Conservation (phyloP, 2,329 filamentous ascomycete species). For the Paramyrothecium roridum region DNA sequence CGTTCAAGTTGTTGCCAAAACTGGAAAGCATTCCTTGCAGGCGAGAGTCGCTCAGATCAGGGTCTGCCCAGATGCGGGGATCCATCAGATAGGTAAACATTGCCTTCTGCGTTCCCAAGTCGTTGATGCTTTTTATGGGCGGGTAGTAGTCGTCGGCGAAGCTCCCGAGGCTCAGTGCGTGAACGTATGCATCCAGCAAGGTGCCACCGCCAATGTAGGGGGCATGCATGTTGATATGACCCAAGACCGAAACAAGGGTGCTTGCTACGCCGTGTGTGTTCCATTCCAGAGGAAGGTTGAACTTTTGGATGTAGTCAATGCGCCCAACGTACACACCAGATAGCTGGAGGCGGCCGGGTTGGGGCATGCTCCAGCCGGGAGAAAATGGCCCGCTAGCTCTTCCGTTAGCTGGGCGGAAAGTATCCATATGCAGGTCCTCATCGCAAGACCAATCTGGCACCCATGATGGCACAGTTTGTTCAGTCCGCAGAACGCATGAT, state of each 20-base stretch:
- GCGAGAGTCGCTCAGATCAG: not conserved
- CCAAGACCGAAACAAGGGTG: not conserved
- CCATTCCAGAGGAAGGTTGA: not conserved
- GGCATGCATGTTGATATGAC: not conserved
- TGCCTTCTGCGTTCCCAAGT: not conserved
- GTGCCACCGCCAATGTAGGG: not conserved
- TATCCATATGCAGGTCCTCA: not conserved
- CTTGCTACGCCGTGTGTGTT: not conserved
- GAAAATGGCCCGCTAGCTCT: not conserved
- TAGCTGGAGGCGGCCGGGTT: not conserved
- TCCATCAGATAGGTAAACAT: not conserved
- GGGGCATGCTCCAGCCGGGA: not conserved
- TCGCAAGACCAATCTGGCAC: not conserved
- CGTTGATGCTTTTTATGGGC: not conserved
- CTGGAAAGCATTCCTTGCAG: not conserved
- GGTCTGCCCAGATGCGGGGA: not conserved
- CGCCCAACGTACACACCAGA: not conserved
- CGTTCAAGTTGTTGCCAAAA: not conserved
- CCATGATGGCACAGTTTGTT: not conserved
- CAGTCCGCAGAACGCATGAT: not conserved
- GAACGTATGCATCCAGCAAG: not conserved
- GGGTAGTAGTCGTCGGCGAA: not conserved
- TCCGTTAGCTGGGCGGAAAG: not conserved
- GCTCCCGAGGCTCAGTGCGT: not conserved
- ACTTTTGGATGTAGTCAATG: not conserved